Conservation (phyloP, 2,329 filamentous ascomycete genomes). For the Phyllosticta capitalensis region DNA sequence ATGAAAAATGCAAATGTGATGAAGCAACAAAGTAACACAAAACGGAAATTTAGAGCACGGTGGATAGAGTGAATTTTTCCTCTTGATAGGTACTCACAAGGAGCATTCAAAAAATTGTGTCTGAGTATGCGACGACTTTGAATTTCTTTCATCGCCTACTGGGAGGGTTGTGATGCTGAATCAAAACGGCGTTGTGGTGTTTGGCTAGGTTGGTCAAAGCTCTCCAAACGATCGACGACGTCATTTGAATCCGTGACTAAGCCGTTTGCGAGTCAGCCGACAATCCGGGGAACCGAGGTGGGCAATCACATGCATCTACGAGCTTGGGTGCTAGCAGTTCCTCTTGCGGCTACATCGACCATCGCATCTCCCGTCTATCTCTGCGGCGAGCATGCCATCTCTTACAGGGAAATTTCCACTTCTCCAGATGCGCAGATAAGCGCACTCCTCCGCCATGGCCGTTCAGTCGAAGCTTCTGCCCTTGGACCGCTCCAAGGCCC, state of each 20-base stretch:
- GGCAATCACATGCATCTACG: conserved; percentile 7
- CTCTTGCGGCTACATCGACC: conserved; percentile 7
- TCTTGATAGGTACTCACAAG: too few relatives aligned
- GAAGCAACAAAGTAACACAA: too few relatives aligned
- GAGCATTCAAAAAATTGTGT: too few relatives aligned
- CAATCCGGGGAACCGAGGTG: conserved; percentile 10
- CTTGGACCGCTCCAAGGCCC: conserved; percentile 24
- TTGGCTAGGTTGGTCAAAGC: not conserved
- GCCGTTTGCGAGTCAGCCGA: conserved; percentile 6
- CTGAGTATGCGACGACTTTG: too few relatives aligned
- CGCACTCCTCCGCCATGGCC: conserved; percentile 21
- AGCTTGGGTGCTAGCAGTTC: not conserved
- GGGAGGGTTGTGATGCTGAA: not conserved
- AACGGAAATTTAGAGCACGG: too few relatives aligned
- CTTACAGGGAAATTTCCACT: not conserved
- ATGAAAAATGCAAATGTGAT: too few relatives aligned
- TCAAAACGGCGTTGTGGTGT: not conserved
- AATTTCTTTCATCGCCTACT: too few relatives aligned
- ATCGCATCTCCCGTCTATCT: not conserved
- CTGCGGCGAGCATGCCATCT: conserved; percentile 9
- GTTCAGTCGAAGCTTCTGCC: conserved; percentile 31
- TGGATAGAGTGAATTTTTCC: too few relatives aligned
- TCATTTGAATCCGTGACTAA: not conserved
- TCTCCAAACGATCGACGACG: not conserved
- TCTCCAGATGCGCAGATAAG: conserved; percentile 7